phyloP scores from a whole-genome alignment of 192 early-diverging fungal species.

The Chytriomyces sp. region DNA sequence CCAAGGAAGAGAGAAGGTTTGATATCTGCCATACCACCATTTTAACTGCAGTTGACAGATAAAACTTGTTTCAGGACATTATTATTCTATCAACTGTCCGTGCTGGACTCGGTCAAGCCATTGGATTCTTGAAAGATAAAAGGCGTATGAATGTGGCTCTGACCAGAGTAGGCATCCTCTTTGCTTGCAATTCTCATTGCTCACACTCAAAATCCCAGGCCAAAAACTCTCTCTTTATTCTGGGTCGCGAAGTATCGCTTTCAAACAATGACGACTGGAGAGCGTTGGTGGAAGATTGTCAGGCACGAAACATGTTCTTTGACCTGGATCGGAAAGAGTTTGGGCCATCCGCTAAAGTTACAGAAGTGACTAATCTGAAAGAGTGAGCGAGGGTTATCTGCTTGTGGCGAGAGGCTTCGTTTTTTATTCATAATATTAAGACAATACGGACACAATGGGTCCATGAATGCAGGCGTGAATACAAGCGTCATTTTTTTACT shows the following conservation, averaged over 20 bases:
- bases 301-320: slow-evolving; percentile 43
- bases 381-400: no score
- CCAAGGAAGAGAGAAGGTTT: slow-evolving; percentile 89
- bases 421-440: not conserved
- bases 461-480: no score
- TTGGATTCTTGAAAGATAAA: slow-evolving; percentile 84
- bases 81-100: slow-evolving; percentile 96
- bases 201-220: slow-evolving; percentile 48
- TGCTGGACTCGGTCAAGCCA: slow-evolving; percentile 60
- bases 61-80: slow-evolving; percentile 60
- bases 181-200: not conserved
- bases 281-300: slow-evolving; percentile 74
- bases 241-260: slow-evolving; percentile 74
- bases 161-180: slow-evolving; percentile 57
- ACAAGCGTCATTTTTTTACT: no score
- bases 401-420: not conserved
- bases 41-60: no score
- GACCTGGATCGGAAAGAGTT: slow-evolving; percentile 32
- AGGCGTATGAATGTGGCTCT: slow-evolving; percentile 92
- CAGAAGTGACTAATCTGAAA: not conserved
- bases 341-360: slow-evolving; percentile 16
- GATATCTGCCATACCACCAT: not conserved
- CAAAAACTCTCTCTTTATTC: slow-evolving; percentile 78
- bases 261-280: slow-evolving; percentile 71
- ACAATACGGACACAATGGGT: no score